These are phyloP conservation scores for Neurospora sp. DNA, from an alignment of 2,329 filamentous ascomycete species.

Conservation along the genomic window DNA sequence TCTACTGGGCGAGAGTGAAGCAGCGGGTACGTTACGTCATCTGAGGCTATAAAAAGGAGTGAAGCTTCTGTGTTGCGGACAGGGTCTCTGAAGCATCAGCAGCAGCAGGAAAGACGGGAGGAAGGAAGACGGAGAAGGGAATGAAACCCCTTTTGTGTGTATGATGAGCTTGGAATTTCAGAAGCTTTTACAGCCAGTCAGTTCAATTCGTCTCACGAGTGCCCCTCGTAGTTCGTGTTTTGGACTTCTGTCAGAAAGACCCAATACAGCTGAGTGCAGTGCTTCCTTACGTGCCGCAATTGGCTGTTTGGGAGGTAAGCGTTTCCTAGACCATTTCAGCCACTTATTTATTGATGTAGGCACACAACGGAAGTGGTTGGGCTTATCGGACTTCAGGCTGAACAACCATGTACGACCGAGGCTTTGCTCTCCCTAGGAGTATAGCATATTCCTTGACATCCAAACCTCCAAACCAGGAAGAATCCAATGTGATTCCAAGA, in stretches of 20 bases:
- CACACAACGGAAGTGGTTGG: not conserved
- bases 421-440: too few species aligned
- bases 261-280: not conserved
- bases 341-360: not conserved
- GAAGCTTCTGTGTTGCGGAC: not conserved
- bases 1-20: not conserved
- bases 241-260: not conserved
- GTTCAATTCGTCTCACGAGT: not conserved
- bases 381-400: too few species aligned
- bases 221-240: not conserved
- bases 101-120: not conserved
- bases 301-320: not conserved
- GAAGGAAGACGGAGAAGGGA: not conserved
- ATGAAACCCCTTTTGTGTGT: not conserved
- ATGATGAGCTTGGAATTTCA: not conserved
- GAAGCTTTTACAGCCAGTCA: not conserved
- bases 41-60: not conserved
- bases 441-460: too few species aligned
- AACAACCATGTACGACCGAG: too few species aligned
- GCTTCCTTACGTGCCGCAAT: not conserved
- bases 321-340: not conserved
- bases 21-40: not conserved
- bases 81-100: not conserved
- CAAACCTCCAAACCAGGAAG: too few species aligned
- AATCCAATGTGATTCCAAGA: not conserved